Evolutionary conservation across 2,329 filamentous ascomycete genomes (phyloP), one percentile per base, ranked within the genome.

Genomic region (Calonectria ilicicola): DNA sequence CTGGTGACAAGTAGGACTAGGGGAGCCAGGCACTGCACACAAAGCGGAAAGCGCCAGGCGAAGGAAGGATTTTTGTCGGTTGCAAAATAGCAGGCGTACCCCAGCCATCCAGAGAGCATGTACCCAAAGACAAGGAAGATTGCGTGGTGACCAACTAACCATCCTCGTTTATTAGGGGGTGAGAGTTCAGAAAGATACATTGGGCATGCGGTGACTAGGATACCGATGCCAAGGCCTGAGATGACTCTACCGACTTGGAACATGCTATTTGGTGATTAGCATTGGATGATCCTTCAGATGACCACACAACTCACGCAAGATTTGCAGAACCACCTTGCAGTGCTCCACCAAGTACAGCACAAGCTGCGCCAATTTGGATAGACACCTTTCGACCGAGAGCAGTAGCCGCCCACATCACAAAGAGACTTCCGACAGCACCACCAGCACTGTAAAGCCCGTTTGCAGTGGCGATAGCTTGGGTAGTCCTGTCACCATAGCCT

Each of bases 361-460:
- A 80, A 23, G 83, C 82, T 8, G 84, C 83, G 5, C 86, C 87
- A 44, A 88, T 77, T 72, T 88, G 86, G 35, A 89, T 88, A 47
- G 83, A 87, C 12, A 78, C 80, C 72, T 86, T 84, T 3, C 87
- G 81, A 2, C 86, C 87, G 70, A 86, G 83, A 56, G 79, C 81
- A 47, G 84, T 85, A 46, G 82, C 86, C 1, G 85, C 84, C 86
- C 87, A 88, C 86, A 88, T 88, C 23, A 88, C 84, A 65, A 88
- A 85, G 1, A 89, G 81, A 6, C 84, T 83, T 5, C 85, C 86
- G 5, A 88, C 82, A 10, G 86, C 87, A 7, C 86, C 87, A 14
- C 87, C 87, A 21, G 87, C 85, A 67, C 85, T 86, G 77, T 86
- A 88, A 1, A 88, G 78, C 3, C 87, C 86, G 78, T 88, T 88